These are phyloP conservation scores for Ajuga chamaepitys DNA, from an alignment of 257 asterid species.

Conservation along the genomic window DNA sequence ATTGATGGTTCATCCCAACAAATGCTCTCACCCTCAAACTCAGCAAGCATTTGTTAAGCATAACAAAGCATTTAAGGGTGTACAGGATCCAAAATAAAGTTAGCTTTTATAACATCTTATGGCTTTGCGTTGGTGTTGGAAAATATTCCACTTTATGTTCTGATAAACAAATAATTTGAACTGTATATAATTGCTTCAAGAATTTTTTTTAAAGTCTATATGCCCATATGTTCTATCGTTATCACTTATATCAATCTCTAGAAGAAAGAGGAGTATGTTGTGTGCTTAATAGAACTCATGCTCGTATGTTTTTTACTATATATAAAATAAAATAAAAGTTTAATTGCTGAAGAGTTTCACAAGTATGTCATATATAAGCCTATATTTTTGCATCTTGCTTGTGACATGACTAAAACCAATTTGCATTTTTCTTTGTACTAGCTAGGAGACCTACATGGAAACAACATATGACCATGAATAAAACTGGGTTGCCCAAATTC, in stretches of 20 bases:
- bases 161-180: too few species aligned
- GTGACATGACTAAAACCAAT: neutral
- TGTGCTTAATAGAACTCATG: too few species aligned
- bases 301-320: neutral
- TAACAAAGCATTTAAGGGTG: slow-evolving; percentile 86
- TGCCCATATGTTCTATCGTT: too few species aligned
- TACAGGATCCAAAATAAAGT: slow-evolving; percentile 95
- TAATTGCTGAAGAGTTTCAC: neutral
- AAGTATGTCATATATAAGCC: neutral
- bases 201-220: too few species aligned
- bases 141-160: neutral
- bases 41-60: slow-evolving; percentile 83
- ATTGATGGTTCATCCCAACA: slow-evolving; percentile 96
- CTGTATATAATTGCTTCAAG: too few species aligned
- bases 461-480: too few species aligned
- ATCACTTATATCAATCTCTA: too few species aligned
- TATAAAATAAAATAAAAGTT: neutral
- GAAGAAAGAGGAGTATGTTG: neutral
- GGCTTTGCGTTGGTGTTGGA: slow-evolving; percentile 6
- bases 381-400: neutral
- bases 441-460: too few species aligned
- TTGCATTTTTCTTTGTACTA: too few species aligned
- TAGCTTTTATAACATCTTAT: slow-evolving; percentile 20
- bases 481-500: too few species aligned
- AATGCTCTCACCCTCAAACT: slow-evolving; percentile 94